phyloP scores from a whole-genome alignment of 202 grass and related monocot genomes.

The Bolboschoenoplectus hybrid region DNA sequence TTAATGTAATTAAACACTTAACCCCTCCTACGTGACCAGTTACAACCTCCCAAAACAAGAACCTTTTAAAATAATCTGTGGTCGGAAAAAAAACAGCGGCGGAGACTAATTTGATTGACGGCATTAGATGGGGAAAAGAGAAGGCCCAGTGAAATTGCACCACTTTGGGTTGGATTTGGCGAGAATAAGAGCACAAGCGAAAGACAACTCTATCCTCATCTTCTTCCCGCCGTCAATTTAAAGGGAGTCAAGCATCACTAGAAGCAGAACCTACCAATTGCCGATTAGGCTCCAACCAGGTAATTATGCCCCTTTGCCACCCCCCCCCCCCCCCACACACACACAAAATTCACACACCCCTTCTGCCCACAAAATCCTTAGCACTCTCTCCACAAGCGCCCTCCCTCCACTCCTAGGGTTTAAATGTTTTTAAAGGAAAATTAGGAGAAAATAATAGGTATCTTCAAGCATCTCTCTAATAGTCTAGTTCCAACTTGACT shows the following conservation, averaged over 20 bases:
- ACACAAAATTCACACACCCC: neutral
- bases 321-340: neutral
- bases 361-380: neutral
- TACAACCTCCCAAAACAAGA: conserved; percentile 15
- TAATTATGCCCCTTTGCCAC: neutral
- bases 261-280: neutral
- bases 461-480: neutral
- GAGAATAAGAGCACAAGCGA: neutral
- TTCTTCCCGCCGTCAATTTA: neutral
- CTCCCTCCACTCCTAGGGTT: neutral
- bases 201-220: neutral
- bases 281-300: neutral
- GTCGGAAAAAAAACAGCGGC: neutral
- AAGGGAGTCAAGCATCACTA: neutral
- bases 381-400: neutral
- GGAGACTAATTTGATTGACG: neutral
- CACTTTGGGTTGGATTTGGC: neutral
- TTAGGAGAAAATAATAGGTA: neutral
- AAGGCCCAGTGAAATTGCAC: neutral
- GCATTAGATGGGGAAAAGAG: neutral
- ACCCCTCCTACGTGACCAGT: neutral
- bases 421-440: neutral
- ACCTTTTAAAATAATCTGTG: neutral
- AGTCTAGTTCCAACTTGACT: neutral
- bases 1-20: neutral